These are phyloP conservation scores for Exophiala viscosa DNA, from an alignment of 2,329 filamentous ascomycete genomes.

Conservation along the genomic window DNA sequence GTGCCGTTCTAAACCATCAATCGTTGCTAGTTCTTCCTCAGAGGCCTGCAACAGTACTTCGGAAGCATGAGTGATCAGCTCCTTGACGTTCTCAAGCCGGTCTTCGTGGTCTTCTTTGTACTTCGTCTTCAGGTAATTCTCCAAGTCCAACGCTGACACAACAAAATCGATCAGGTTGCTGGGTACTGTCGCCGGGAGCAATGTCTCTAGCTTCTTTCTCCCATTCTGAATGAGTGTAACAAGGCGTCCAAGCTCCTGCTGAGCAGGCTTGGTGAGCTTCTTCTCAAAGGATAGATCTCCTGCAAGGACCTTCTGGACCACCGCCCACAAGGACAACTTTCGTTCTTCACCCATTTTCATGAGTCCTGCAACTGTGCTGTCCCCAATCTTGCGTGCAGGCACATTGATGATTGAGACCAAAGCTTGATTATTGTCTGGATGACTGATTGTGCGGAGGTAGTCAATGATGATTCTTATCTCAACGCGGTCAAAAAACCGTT, in stretches of 20 bases:
- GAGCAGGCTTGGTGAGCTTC: slow-evolving; percentile 53
- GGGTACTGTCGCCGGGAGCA: slow-evolving; percentile 32
- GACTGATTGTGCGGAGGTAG: slow-evolving; percentile 79
- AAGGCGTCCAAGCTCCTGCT: slow-evolving; percentile 57
- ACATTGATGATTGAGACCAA: slow-evolving; percentile 79
- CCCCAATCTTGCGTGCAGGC: slow-evolving; percentile 76
- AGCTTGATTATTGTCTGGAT: slow-evolving; percentile 83
- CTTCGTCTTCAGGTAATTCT: slow-evolving; percentile 67
- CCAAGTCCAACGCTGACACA: slow-evolving; percentile 64
- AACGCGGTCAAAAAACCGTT: slow-evolving; percentile 84
- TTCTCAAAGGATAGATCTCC: slow-evolving; percentile 50
- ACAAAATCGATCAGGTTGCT: slow-evolving; percentile 54
- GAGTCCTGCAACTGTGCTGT: slow-evolving; percentile 69
- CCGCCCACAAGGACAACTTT: slow-evolving; percentile 68
- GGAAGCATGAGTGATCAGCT: slow-evolving; percentile 73
- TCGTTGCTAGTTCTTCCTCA: slow-evolving; percentile 56
- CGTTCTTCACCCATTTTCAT: slow-evolving; percentile 71
- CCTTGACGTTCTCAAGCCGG: slow-evolving; percentile 83
- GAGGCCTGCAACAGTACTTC: slow-evolving; percentile 59
- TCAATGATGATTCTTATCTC: slow-evolving; percentile 86
- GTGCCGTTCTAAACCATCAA: slow-evolving; percentile 68
- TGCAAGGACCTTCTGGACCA: slow-evolving; percentile 60
- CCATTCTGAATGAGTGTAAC: slow-evolving; percentile 58
- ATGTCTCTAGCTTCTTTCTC: slow-evolving; percentile 49
- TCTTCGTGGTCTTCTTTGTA: slow-evolving; percentile 72